Percentiles rank a stretch among this genome's conserved stretches.
These are phyloP conservation scores for Citrus sinensis DNA, from an alignment of 345 rosid genomes.

Conservation along the genomic window DNA sequence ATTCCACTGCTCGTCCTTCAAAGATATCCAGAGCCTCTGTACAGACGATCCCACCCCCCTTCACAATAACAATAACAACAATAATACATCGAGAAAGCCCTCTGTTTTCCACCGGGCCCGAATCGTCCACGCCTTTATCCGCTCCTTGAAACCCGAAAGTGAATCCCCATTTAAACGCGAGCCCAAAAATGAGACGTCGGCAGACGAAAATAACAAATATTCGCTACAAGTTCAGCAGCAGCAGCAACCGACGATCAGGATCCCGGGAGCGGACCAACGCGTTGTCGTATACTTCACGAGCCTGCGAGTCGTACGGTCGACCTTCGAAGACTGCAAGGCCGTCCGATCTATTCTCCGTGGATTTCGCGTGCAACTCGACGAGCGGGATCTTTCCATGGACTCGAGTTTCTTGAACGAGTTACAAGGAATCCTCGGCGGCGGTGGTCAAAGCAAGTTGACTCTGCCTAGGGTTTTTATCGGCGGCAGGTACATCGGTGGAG, in stretches of 20 bases:
- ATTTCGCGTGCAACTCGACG: slow-evolving; percentile 67
- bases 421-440: slow-evolving; percentile 29
- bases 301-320: slow-evolving; percentile 72
- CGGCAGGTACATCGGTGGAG: slow-evolving; percentile 82
- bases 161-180: slow-evolving; percentile 16
- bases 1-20: slow-evolving; percentile 61
- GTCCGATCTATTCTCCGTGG: slow-evolving; percentile 68
- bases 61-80: neutral
- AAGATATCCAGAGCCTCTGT: slow-evolving; percentile 60
- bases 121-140: slow-evolving; percentile 44
- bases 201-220: neutral
- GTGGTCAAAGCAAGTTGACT: slow-evolving; percentile 26
- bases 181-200: neutral
- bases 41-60: slow-evolving; percentile 34
- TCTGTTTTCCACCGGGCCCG: slow-evolving; percentile 63
- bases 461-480: slow-evolving; percentile 82
- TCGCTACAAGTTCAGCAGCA: neutral
- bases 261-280: slow-evolving; percentile 54
- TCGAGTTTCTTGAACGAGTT: slow-evolving; percentile 55
- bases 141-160: slow-evolving; percentile 32
- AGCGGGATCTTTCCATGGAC: slow-evolving; percentile 90
- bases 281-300: slow-evolving; percentile 81
- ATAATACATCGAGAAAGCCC: slow-evolving; percentile 13
- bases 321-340: slow-evolving; percentile 67
- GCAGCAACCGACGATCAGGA: slow-evolving; percentile 24